Percentiles rank a stretch among this genome's conserved stretches.
phyloP scores from a whole-genome alignment of 805 yeast species.

The Kuraishia molischiana region DNA sequence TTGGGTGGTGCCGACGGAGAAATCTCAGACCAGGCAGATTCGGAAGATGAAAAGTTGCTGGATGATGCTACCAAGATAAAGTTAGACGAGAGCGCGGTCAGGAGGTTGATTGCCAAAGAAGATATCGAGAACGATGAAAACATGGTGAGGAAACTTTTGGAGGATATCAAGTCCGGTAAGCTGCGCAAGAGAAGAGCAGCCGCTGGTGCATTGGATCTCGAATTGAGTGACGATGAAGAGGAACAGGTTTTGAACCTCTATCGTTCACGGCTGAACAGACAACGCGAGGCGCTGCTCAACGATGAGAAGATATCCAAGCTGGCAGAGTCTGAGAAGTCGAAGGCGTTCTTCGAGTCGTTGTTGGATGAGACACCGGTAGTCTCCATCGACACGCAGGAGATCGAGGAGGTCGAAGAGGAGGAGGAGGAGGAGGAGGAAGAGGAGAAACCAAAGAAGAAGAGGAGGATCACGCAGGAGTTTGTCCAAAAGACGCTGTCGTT shows the following conservation, averaged over 20 bases:
- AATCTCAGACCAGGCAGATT: constrained; percentile 46
- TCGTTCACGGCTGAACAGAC: constrained; percentile 25
- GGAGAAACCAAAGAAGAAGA: not conserved
- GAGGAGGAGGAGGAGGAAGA: constrained; percentile 9
- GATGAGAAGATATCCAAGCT: constrained; percentile 31
- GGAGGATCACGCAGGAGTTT: constrained; percentile 3
- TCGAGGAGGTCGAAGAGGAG: constrained; percentile 12
- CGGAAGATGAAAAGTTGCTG: constrained; percentile 71
- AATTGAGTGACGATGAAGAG: constrained; percentile 70
- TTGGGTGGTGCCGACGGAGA: constrained; percentile 68
- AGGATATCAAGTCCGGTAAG: constrained; percentile 65
- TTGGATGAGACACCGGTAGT: constrained; percentile 19
- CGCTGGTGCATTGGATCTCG: constrained; percentile 45
- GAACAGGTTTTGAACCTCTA: constrained; percentile 33
- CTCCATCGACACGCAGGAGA: not conserved
- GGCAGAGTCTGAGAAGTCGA: constrained; percentile 43
- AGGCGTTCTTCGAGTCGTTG: constrained; percentile 60
- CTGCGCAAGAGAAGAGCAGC: constrained; percentile 49
- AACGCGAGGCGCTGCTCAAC: constrained; percentile 38
- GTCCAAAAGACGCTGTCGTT: constrained; percentile 4
- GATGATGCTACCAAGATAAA: constrained; percentile 57
- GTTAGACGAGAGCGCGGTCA: constrained; percentile 47
- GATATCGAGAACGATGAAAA: constrained; percentile 53
- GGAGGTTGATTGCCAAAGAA: constrained; percentile 47
- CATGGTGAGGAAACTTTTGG: constrained; percentile 55